Base-by-base conservation (phyloP, 2,329 filamentous ascomycete species). In the Aspergillus proliferans region DNA sequence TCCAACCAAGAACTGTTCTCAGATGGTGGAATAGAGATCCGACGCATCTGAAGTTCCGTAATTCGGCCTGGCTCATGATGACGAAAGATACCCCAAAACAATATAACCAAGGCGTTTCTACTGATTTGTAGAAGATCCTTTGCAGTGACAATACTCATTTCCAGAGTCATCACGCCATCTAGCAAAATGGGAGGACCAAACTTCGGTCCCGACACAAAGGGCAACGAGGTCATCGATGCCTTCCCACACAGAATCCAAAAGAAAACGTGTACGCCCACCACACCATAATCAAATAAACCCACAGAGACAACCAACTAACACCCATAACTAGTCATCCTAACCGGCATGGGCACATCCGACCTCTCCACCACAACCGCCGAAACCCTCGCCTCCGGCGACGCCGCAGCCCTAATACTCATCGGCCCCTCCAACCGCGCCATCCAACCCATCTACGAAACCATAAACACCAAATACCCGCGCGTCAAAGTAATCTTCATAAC, bases 191-290 rank as follows among this genome's bases (percentile, higher is more conserved):
- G 8, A 18, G 22, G 3, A 18, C 34, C 26, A 7, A 26, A 28
- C 22, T 47, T 43, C 14, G 46, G 46, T n/a, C 8, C 41, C 8
- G 52, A 61, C 6, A 67, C 59, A 4, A 63, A 58, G 21, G 67
- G 65, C 14, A 52, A 45, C 2, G 61, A 68, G 14, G 65, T 69
- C 19, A 59, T 61, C 4, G 48, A 55, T 6, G 57, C 53, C 38
- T 67, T 67, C 48, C 51, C 57, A 6, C 55, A 63, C 6, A 42
- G 53, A 18, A 58, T 69, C 18, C 57, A 59, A 42, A 53, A 60
- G 14, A 66, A 60, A 49, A 68, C 61, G 43, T 59, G 67, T 67
- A 48, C 39, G 53, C 14, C 21, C 21, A 38, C 28, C 19, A 30
- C 15, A 28, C 2, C 14, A n/a, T 12, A 38, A 9, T 8, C 34